Conservation (phyloP, 768 basidiomycete genomes). For the Neoboletus subvelutipes region DNA sequence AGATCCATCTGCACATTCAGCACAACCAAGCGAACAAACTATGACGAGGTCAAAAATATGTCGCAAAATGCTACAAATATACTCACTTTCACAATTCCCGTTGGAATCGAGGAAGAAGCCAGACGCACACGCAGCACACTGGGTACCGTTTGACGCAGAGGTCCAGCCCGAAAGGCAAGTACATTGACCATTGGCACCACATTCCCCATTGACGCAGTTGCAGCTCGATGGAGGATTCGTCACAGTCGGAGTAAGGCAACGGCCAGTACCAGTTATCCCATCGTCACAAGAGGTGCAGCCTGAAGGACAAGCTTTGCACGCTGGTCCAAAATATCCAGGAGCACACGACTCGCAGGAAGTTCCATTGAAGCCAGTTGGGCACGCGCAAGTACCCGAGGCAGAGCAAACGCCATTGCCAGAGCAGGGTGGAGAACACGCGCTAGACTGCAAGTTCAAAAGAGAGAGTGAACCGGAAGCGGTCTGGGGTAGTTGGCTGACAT, state of each 20-base stretch:
- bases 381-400: constrained; percentile 66
- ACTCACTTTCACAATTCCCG: constrained; percentile 71
- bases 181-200: constrained; percentile 67
- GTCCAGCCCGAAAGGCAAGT: constrained; percentile 78
- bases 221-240: constrained; percentile 62
- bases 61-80: not conserved
- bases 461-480: constrained; percentile 48
- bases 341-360: constrained; percentile 78
- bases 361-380: constrained; percentile 73
- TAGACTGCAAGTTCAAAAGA: constrained; percentile 70
- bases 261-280: constrained; percentile 75
- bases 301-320: constrained; percentile 66
- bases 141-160: constrained; percentile 65
- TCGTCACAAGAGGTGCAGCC: constrained; percentile 74
- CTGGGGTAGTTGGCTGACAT: constrained; percentile 65
- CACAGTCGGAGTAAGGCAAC: constrained; percentile 55
- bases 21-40: constrained; percentile 77
- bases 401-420: constrained; percentile 73
- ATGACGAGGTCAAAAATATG: constrained; percentile 3
- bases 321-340: constrained; percentile 71
- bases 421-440: constrained; percentile 74
- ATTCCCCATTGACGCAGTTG: constrained; percentile 81
- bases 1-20: constrained; percentile 61
- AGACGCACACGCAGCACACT: constrained; percentile 68
- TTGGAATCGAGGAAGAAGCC: constrained; percentile 73